These are phyloP conservation scores for Puccinia triticina DNA, from an alignment of 1,284 basidiomycete species.

Conservation along the genomic window DNA sequence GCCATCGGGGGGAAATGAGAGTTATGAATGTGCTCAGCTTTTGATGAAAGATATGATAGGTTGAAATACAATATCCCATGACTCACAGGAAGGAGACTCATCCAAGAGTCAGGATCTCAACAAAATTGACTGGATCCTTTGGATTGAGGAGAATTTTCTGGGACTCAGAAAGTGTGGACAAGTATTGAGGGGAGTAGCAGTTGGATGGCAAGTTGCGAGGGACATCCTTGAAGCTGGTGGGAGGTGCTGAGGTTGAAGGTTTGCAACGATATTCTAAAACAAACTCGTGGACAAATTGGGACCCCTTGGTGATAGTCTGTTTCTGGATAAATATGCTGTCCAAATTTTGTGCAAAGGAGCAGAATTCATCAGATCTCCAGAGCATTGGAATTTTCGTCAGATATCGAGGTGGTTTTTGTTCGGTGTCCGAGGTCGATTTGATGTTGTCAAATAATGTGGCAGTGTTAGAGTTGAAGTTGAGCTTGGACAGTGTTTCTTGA, in stretches of 20 bases:
- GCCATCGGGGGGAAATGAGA: constrained; percentile 14
- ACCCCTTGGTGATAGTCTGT: neutral
- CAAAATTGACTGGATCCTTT: neutral
- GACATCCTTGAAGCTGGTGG: neutral
- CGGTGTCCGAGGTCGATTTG: constrained; percentile 4
- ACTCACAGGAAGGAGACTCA: constrained; percentile 18
- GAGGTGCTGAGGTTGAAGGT: neutral
- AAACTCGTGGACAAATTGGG: neutral
- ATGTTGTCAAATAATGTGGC: neutral
- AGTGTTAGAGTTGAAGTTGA: neutral
- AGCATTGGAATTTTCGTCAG: neutral
- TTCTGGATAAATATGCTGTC: neutral
- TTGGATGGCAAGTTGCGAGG: neutral
- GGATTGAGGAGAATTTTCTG: constrained; percentile 19
- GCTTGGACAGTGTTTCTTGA: constrained; percentile 4
- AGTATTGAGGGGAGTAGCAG: neutral
- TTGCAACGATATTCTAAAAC: neutral
- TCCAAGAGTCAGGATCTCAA: no score
- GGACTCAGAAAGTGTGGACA: constrained; percentile 9
- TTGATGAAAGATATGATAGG: neutral
- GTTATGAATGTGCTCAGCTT: constrained; percentile 5
- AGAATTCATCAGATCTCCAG: constrained; percentile 17
- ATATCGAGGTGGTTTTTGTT: neutral
- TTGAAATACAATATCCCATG: neutral
- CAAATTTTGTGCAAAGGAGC: neutral